phyloP scores from a whole-genome alignment of 176 grass and related monocot genomes.

The Carex littledalei region DNA sequence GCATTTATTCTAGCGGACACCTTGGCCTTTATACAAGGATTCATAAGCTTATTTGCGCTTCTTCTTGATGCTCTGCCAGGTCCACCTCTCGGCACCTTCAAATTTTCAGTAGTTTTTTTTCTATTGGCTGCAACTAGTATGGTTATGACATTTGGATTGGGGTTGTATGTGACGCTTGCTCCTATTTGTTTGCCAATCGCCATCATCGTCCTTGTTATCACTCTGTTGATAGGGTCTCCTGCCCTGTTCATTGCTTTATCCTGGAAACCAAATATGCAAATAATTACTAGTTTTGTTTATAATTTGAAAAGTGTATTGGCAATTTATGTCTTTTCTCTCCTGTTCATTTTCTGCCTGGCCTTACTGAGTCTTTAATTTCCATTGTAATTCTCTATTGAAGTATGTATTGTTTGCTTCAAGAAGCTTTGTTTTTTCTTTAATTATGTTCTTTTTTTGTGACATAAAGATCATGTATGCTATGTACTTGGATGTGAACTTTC shows the following conservation, averaged over 20 bases:
- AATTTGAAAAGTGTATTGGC: fast-evolving
- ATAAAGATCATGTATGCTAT: no score
- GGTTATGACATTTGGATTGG: neutral
- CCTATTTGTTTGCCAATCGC: neutral
- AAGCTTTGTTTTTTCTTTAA: no score
- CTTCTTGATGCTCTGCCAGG: neutral
- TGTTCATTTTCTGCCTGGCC: neutral
- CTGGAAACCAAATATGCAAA: no score
- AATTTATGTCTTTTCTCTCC: neutral
- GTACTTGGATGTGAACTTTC: no score
- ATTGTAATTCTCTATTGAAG: no score
- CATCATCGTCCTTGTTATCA: neutral
- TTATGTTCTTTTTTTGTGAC: no score
- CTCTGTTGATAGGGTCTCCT: neutral
- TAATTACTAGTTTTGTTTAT: no score
- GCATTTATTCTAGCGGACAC: neutral
- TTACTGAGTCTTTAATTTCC: neutral
- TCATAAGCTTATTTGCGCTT: neutral
- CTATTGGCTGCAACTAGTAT: neutral
- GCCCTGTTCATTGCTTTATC: no score
- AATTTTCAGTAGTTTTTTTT: fast-evolving
- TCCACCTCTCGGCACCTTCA: no score
- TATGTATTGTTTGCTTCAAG: no score
- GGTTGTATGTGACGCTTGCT: neutral
- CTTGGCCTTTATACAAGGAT: neutral